Evolutionary conservation across 2,329 filamentous ascomycete genomes (phyloP).

Genomic region (Cladophialophora carrionii): DNA sequence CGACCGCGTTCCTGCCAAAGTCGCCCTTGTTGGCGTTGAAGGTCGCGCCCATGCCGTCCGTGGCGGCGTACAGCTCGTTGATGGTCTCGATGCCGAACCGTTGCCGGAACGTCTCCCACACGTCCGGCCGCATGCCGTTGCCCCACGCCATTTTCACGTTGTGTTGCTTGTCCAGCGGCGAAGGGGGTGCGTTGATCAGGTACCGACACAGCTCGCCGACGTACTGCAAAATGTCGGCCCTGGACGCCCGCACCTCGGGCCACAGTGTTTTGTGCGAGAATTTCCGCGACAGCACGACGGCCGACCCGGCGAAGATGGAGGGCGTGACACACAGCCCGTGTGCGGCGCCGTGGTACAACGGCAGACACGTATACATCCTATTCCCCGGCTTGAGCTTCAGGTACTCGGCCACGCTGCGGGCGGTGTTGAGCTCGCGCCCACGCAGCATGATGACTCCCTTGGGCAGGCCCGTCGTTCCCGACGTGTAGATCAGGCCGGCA

Average conservation of each 20-base stretch:
- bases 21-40: constrained; percentile 65
- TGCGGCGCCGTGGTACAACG: constrained; percentile 75
- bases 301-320: constrained; percentile 57
- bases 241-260: constrained; percentile 42
- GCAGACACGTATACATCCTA: constrained; percentile 77
- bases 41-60: constrained; percentile 69
- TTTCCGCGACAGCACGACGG: constrained; percentile 47
- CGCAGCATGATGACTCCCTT: constrained; percentile 60
- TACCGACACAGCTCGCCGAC: constrained; percentile 58
- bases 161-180: constrained; percentile 51
- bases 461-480: constrained; percentile 74
- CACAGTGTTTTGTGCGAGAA: constrained; percentile 39
- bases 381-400: constrained; percentile 49
- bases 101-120: constrained; percentile 53
- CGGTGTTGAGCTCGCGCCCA: constrained; percentile 34
- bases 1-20: constrained; percentile 66
- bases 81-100: constrained; percentile 55
- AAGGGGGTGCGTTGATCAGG: constrained; percentile 50
- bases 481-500: constrained; percentile 72
- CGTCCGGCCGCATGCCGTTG: constrained; percentile 54
- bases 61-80: constrained; percentile 76
- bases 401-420: constrained; percentile 42
- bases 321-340: constrained; percentile 52
- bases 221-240: constrained; percentile 62
- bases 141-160: constrained; percentile 51